A percentile compares a stretch with the other conserved stretches of the same genome.
These are phyloP conservation scores for Metschnikowia baotianmanensis DNA, from an alignment of 805 yeast species.

Conservation along the genomic window DNA sequence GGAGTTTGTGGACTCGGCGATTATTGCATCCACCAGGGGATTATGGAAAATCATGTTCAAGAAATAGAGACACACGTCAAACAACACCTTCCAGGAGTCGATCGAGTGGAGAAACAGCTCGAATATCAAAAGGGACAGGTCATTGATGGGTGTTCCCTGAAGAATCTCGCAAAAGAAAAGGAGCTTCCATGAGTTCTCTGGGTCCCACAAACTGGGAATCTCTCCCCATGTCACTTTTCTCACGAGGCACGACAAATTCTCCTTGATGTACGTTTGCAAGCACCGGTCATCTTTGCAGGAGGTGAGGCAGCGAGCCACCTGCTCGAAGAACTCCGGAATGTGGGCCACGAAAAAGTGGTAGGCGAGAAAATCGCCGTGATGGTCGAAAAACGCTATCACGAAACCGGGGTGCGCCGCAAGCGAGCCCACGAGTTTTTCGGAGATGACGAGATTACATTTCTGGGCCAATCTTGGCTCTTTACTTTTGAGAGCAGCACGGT, in stretches of 20 bases:
- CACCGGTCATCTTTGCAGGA: slow-evolving; percentile 7
- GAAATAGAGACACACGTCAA: slow-evolving; percentile 10
- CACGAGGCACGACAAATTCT: slow-evolving; percentile 2
- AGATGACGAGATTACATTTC: slow-evolving; percentile 5
- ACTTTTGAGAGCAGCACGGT: slow-evolving; percentile 2
- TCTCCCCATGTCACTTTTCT: slow-evolving; percentile 10
- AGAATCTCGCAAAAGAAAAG: slow-evolving; percentile 11
- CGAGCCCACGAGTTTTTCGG: slow-evolving; percentile 7
- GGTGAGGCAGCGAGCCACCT: slow-evolving; percentile 9
- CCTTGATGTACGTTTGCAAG: slow-evolving; percentile 5
- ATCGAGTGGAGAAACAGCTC: slow-evolving; percentile 13
- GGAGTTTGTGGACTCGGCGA: slow-evolving; percentile 11
- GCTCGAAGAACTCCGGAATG: slow-evolving; percentile 2
- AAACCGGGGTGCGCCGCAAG: slow-evolving; percentile 7
- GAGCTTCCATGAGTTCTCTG: slow-evolving; percentile 13
- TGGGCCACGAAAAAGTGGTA: slow-evolving; percentile 9
- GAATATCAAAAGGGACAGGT: slow-evolving; percentile 8
- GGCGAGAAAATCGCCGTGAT: slow-evolving; percentile 8
- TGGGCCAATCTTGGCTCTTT: slow-evolving; percentile 5
- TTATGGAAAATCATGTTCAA: slow-evolving; percentile 11
- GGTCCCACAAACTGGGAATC: slow-evolving; percentile 2
- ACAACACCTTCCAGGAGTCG: slow-evolving; percentile 12
- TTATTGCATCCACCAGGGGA: slow-evolving; percentile 9
- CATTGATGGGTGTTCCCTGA: slow-evolving; percentile 7
- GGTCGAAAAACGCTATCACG: slow-evolving; percentile 10